Evolutionary conservation across 1,284 basidiomycete genomes (phyloP), one percentile per base, ranked within the genome.

Genomic region (Cutaneotrichosporon cyanovorans): DNA sequence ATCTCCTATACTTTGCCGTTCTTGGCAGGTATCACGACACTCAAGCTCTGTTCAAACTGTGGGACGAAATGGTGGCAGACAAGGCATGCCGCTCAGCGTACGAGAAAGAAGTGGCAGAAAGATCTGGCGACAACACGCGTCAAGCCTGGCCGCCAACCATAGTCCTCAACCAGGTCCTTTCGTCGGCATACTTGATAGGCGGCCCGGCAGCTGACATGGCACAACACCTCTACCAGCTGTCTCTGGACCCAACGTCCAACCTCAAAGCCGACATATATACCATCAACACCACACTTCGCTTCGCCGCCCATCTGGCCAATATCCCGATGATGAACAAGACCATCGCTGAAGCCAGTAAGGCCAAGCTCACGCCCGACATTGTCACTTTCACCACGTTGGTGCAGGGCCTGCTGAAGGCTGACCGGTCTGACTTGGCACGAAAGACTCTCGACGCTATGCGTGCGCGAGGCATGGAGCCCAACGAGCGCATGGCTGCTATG

Each of bases 381-480:
- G 80, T 83, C 66, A 89, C 83, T 0, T 91, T 82, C 65, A 85
- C 87, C 3, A 85, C 81, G 4, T 76, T 91, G 22, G 79, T 90
- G 11, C 79, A 82, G 20, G 83, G 84, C 1, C 65, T 90, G 46
- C 76, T 85, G 28, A 80, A 79, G 54, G 77, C 78, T 7, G 78
- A 80, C n/a, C 76, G 80, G 42, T 68, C 77, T 23, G 81, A 88
- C 56, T 81, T 85, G 3, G 76, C 79, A 3, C 74, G 77, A 30
- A 72, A 78, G 32, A 76, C 86, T 18, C 66, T 87, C 33, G 71
- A 74, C 38, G 73, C 84, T 46, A 90, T 91, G 87, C 68, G 75
- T 53, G 78, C 78, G 58, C 80, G 84, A 49, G 83, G 82, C n/a
- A 72, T 88, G 25, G 63, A 78, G 55, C 80, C 85, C 19, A 87